Conservation (phyloP, 805 yeast genomes). For the Priceomyces melissophilus region DNA sequence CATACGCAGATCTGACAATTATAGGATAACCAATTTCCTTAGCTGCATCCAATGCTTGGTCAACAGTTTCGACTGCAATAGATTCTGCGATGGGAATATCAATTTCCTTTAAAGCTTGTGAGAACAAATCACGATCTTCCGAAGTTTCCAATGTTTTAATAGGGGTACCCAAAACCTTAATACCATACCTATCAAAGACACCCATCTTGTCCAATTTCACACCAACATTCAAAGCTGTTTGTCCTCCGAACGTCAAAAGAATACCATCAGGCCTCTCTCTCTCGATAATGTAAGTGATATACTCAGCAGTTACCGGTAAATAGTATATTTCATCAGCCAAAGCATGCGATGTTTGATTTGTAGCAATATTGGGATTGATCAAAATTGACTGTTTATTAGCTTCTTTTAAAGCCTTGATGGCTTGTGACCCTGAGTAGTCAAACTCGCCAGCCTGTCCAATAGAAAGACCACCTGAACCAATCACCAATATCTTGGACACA, state of each 20-base stretch:
- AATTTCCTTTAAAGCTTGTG: conserved; percentile 92
- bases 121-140: conserved; percentile 95
- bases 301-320: conserved; percentile 95
- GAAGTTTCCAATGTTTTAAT: conserved; percentile 93
- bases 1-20: conserved; percentile 95
- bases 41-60: conserved; percentile 92
- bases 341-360: conserved; percentile 93
- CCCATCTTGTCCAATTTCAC: conserved; percentile 94
- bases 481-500: conserved; percentile 80
- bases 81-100: conserved; percentile 96
- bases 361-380: conserved; percentile 94
- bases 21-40: conserved; percentile 87
- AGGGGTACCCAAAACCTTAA: conserved; percentile 97
- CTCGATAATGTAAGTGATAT: conserved; percentile 90
- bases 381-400: conserved; percentile 81
- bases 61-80: conserved; percentile 89
- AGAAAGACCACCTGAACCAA: conserved; percentile 96
- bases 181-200: conserved; percentile 81
- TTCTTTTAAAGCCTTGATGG: conserved; percentile 91
- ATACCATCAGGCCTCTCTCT: conserved; percentile 97
- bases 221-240: conserved; percentile 95
- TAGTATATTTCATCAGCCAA: conserved; percentile 94
- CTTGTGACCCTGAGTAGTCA: conserved; percentile 96
- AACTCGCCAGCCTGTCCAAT: conserved; percentile 99
- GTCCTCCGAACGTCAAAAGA: conserved; percentile 96